Evolutionary conservation across 805 yeast genomes (phyloP), one percentile per base, ranked within the genome.

Genomic region (Zygosaccharomyces kombuchaensis): DNA sequence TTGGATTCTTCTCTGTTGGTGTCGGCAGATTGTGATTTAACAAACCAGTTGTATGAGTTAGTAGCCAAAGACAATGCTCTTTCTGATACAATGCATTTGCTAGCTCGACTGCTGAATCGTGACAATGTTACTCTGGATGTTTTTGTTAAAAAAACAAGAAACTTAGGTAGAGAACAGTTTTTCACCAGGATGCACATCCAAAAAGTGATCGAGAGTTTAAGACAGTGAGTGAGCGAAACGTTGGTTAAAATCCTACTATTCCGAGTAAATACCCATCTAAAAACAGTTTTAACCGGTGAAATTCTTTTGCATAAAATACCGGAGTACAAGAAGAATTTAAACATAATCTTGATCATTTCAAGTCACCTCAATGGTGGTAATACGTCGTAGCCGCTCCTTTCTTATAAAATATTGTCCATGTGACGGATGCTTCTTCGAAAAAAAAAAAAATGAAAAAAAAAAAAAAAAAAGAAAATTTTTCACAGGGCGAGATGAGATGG

Each of bases 41-140:
- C 75, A 44, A 73, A 76, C 46, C 95, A 87, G 44, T 44, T 62
- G n/a, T 60, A 62, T 34, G 44, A 50, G 16, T 67, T 83, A 1
- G 77, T 78, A 0, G 75, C 89, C 14, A 82, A 78, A 32, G 86
- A 84, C 43, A 73, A 75, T 48, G 86, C 95, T 1, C 74, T 82
- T n/a, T 76, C 76, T 25, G 96, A 90, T 58, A 71, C 90, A 0
- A 68, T 80, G 5, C 72, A 76, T 46, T 72, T 80, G 9, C 68
- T 89, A 8, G 42, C 53, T 9, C 45, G 53, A 21, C 26, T 60
- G 37, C 43, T 61, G 13, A 54, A 52, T 43, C 45, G 53, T 13
- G 55, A 53, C 13, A 29, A 35, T 3, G 35, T 64, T 8, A 29
- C 55, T 5, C 44, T 62, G 13, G 68, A 64, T 9, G 35, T 46